phyloP scores from a whole-genome alignment of 306 rosid species.

The Datisca glomerata region DNA sequence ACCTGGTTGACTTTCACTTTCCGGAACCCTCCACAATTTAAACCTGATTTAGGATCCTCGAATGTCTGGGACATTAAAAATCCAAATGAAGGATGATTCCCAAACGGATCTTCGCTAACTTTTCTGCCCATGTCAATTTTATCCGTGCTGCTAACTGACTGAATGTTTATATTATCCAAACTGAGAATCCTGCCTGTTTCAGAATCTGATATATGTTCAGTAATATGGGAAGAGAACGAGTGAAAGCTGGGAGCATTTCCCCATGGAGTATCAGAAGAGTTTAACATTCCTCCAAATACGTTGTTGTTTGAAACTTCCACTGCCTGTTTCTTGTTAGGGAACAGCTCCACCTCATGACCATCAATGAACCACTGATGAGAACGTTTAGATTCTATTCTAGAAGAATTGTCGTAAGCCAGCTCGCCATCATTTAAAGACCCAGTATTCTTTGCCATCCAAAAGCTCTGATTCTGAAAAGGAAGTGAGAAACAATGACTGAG shows the following conservation, averaged over 20 bases:
- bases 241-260: slow-evolving; percentile 45
- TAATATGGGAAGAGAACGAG: slow-evolving; percentile 35
- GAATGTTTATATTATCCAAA: slow-evolving; percentile 32
- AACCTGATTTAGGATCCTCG: slow-evolving; percentile 35
- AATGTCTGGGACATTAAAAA: slow-evolving; percentile 40
- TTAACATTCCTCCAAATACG: slow-evolving; percentile 36
- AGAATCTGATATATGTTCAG: slow-evolving; percentile 35
- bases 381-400: slow-evolving; percentile 53
- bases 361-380: slow-evolving; percentile 64
- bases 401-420: slow-evolving; percentile 30
- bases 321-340: slow-evolving; percentile 65
- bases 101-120: slow-evolving; percentile 34
- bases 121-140: slow-evolving; percentile 34
- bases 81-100: slow-evolving; percentile 34
- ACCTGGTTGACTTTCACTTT: slow-evolving; percentile 63
- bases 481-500: too few species aligned
- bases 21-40: slow-evolving; percentile 48
- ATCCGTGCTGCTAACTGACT: slow-evolving; percentile 17
- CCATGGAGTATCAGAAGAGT: slow-evolving; percentile 36
- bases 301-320: slow-evolving; percentile 33
- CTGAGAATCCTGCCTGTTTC: slow-evolving; percentile 20
- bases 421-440: slow-evolving; percentile 45
- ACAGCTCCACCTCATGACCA: slow-evolving; percentile 42
- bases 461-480: slow-evolving; percentile 50
- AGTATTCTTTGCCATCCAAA: slow-evolving; percentile 53